phyloP scores from a whole-genome alignment of 2,329 filamentous ascomycete genomes.

The Neofusicoccum kwambonambiense region DNA sequence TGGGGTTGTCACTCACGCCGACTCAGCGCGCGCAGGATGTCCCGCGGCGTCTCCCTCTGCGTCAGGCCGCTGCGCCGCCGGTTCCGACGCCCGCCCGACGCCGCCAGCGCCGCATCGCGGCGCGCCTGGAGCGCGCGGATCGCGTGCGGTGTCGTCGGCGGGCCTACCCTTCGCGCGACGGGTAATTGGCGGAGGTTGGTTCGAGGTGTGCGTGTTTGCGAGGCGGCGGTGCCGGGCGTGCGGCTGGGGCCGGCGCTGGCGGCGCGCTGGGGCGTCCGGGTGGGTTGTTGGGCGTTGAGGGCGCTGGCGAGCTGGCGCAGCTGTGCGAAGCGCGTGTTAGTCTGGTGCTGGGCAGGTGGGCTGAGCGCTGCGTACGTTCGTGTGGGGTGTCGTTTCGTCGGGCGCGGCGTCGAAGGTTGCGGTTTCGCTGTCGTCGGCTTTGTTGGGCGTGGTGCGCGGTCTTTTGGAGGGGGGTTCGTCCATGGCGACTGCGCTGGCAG shows the following conservation, averaged over 20 bases:
- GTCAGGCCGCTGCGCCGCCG: constrained; percentile 49
- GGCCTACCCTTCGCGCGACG: constrained; percentile 29
- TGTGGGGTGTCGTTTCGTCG: constrained; percentile 23
- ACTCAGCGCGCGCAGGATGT: constrained; percentile 53
- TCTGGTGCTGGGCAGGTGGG: background rate
- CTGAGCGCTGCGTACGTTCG: constrained; percentile 22
- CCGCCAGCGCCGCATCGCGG: constrained; percentile 49
- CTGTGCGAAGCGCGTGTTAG: constrained; percentile 20
- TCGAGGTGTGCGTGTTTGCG: constrained; percentile 32
- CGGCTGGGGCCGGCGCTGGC: constrained; percentile 34
- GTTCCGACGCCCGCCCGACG: constrained; percentile 40
- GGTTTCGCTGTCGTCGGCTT: constrained; percentile 20
- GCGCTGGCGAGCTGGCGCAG: constrained; percentile 29
- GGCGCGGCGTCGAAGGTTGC: constrained; percentile 5
- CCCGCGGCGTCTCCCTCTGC: constrained; percentile 56
- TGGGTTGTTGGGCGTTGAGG: constrained; percentile 28
- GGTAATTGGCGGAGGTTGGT: constrained; percentile 32
- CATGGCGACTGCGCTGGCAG: constrained; percentile 25
- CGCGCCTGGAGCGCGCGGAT: constrained; percentile 55
- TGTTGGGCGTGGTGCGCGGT: constrained; percentile 30
- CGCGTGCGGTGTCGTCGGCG: constrained; percentile 56
- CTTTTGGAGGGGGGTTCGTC: constrained; percentile 38
- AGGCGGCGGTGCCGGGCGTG: constrained; percentile 31
- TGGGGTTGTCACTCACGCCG: constrained; percentile 40
- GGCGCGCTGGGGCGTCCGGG: constrained; percentile 37